These are phyloP conservation scores for Syzygium aromaticum DNA, from an alignment of 345 rosid species.

Conservation along the genomic window DNA sequence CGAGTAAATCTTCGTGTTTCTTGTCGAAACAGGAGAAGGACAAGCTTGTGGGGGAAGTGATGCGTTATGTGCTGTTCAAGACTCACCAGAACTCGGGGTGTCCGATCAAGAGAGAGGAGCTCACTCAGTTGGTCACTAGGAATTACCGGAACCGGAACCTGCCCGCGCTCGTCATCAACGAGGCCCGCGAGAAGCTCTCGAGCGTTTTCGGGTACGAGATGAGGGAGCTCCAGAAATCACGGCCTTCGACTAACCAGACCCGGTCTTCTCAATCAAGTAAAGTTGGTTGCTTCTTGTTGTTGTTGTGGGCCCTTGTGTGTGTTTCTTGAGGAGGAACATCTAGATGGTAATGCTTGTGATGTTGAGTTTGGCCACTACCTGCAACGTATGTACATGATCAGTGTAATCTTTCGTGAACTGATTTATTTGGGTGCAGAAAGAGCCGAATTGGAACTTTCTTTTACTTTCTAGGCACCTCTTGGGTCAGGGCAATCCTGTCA, in stretches of 20 bases:
- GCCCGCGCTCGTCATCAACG: constrained; percentile 56
- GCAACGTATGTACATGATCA: neutral
- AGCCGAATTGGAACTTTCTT: neutral
- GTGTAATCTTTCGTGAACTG: neutral
- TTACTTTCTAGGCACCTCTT: neutral
- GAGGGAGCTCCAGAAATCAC: constrained; percentile 71
- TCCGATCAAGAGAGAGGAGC: constrained; percentile 83
- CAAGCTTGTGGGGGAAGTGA: constrained; percentile 84
- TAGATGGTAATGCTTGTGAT: neutral
- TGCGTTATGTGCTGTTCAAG: constrained; percentile 71
- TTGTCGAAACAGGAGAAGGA: constrained; percentile 49
- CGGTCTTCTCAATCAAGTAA: constrained; percentile 58
- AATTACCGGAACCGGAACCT: constrained; percentile 60
- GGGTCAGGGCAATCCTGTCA: neutral
- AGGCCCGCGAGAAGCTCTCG: constrained; percentile 59
- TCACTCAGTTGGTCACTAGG: constrained; percentile 73
- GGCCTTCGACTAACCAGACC: constrained; percentile 36
- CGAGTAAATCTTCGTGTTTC: neutral
- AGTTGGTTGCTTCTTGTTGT: neutral
- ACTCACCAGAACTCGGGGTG: constrained; percentile 73
- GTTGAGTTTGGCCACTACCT: neutral
- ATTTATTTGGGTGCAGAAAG: neutral
- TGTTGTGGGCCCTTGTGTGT: neutral
- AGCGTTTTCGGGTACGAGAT: constrained; percentile 62
- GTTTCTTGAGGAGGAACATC: neutral